Conservation (phyloP, 2,329 filamentous ascomycete genomes). For the Sarocladiaceae sp. region DNA sequence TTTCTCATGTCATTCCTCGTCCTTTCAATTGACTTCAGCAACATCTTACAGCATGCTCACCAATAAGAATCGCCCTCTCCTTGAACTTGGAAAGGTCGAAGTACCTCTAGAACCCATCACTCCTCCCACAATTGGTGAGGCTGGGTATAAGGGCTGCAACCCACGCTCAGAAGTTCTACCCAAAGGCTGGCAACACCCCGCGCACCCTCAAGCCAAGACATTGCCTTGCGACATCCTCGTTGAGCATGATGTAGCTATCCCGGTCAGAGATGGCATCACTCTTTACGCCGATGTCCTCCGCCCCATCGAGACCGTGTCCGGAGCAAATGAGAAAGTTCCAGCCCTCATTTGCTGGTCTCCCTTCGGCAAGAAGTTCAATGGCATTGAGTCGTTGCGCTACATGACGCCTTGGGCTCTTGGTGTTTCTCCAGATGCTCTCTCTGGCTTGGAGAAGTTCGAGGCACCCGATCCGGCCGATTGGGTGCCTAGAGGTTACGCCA, state of each 20-base stretch:
- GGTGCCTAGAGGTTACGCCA: conserved; percentile 27
- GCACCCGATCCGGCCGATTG: conserved; percentile 22
- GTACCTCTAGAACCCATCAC: background rate
- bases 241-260: conserved; percentile 41
- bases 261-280: conserved; percentile 35
- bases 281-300: conserved; percentile 43
- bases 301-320: conserved; percentile 24
- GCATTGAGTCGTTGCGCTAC: conserved; percentile 29
- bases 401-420: conserved; percentile 18
- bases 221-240: conserved; percentile 29
- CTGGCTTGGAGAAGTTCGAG: conserved; percentile 21
- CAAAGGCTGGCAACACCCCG: background rate
- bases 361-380: conserved; percentile 43
- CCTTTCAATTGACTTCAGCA: too few species aligned
- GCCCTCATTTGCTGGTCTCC: conserved; percentile 39
- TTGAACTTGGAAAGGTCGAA: background rate
- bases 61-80: background rate
- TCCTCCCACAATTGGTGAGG: background rate
- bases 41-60: background rate
- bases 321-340: conserved; percentile 30
- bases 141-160: background rate
- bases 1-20: too few species aligned
- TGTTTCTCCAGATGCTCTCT: conserved; percentile 16
- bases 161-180: background rate
- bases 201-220: background rate